A percentile compares a stretch with the other conserved stretches of the same genome.
phyloP scores from a whole-genome alignment of 2,329 filamentous ascomycete genomes.

The Alternaria hordeiaustralica region DNA sequence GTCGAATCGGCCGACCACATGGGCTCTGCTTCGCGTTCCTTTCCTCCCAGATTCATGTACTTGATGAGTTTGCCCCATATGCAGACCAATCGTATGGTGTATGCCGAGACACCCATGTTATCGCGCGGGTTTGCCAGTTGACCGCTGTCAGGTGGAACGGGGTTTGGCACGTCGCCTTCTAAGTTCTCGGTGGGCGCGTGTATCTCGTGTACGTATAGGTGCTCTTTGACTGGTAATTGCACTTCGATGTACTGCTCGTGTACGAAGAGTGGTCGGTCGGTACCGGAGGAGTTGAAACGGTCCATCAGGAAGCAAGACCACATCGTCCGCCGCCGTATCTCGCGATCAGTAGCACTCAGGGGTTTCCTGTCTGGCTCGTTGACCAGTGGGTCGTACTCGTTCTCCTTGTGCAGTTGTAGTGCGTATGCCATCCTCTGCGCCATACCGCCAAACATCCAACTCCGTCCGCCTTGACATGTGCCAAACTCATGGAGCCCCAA shows the following conservation, averaged over 20 bases:
- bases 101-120: conserved; percentile 94
- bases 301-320: conserved; percentile 99
- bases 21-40: conserved; percentile 74
- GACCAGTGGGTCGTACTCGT: conserved; percentile 79
- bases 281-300: conserved; percentile 94
- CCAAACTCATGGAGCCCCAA: conserved; percentile 94
- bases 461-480: conserved; percentile 92
- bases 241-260: conserved; percentile 88
- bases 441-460: conserved; percentile 94
- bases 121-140: conserved; percentile 71
- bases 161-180: conserved; percentile 71
- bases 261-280: conserved; percentile 88
- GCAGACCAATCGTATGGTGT: conserved; percentile 83
- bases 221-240: conserved; percentile 88
- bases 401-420: conserved; percentile 87
- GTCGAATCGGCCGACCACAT: conserved; percentile 85
- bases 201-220: conserved; percentile 89
- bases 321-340: conserved; percentile 93
- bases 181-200: conserved; percentile 85
- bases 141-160: conserved; percentile 67
- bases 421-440: conserved; percentile 97
- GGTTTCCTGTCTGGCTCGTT: conserved; percentile 66
- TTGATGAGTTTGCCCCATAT: conserved; percentile 90
- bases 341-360: conserved; percentile 88
- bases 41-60: conserved; percentile 89